phyloP scores from a whole-genome alignment of 1,139 yeast species.

The Saccharomycopsis crataegensis region DNA sequence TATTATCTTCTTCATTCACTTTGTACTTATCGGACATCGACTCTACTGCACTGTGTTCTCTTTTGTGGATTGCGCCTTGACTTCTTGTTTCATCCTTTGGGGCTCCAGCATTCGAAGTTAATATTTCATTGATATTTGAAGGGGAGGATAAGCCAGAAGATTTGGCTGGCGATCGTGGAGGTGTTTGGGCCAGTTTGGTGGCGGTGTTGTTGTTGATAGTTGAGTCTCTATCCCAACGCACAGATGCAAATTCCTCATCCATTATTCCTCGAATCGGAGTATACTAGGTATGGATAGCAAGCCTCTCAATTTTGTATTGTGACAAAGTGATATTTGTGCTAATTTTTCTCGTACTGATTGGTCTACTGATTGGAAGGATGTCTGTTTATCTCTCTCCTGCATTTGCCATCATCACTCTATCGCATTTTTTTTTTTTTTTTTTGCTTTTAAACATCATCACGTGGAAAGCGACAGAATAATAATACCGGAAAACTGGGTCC shows the following conservation, averaged over 20 bases:
- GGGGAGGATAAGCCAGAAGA: background rate
- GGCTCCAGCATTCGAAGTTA: background rate
- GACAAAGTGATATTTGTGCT: too few species aligned
- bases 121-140: background rate
- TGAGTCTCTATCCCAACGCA: slow-evolving; percentile 19
- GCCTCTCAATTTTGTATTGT: too few species aligned
- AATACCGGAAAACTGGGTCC: background rate
- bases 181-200: background rate
- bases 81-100: background rate
- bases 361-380: background rate
- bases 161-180: slow-evolving; percentile 1
- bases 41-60: background rate
- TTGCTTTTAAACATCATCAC: background rate
- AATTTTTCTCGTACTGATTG: too few species aligned
- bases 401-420: background rate
- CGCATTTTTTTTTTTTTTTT: background rate
- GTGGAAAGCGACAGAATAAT: background rate
- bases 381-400: background rate
- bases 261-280: background rate
- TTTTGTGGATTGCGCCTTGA: background rate
- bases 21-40: background rate
- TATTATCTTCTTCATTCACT: background rate
- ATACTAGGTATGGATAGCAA: too few species aligned
- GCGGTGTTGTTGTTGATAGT: background rate
- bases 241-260: slow-evolving; percentile 19